These are phyloP conservation scores for Trametes punicea DNA, from an alignment of 768 basidiomycete species.

Conservation along the genomic window DNA sequence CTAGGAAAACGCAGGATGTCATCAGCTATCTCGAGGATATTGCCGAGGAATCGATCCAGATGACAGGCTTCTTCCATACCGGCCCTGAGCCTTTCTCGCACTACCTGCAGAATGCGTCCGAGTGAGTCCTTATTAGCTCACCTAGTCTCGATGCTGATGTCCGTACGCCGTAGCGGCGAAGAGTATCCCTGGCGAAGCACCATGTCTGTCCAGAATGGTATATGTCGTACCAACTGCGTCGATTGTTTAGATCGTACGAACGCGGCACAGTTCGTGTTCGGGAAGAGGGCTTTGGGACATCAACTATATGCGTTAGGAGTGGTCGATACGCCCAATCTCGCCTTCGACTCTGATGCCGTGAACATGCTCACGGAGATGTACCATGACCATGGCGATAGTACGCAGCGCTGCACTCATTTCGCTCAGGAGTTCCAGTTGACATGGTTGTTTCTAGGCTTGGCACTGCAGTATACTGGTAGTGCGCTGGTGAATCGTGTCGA, in stretches of 20 bases:
- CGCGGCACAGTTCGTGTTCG: constrained; percentile 95
- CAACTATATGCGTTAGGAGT: constrained; percentile 94
- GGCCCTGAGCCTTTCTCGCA: constrained; percentile 84
- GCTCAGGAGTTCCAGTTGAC: not conserved
- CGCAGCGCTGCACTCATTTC: constrained; percentile 29
- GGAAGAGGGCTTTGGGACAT: constrained; percentile 90
- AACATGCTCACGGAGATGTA: constrained; percentile 99
- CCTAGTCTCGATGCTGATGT: too few species aligned
- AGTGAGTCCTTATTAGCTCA: constrained; percentile 31
- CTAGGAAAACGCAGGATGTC: constrained; percentile 91
- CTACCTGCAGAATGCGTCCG: constrained; percentile 43
- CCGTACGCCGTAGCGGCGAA: too few species aligned
- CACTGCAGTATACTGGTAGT: constrained; percentile 95
- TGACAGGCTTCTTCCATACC: constrained; percentile 94
- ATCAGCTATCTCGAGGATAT: constrained; percentile 93
- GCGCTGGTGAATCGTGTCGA: constrained; percentile 95
- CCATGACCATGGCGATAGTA: constrained; percentile 95
- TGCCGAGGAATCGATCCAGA: constrained; percentile 88
- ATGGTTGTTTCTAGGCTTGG: constrained; percentile 64
- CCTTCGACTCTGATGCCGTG: constrained; percentile 91
- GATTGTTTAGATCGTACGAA: constrained; percentile 97
- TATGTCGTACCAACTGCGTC: constrained; percentile 93
- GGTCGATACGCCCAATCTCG: constrained; percentile 77
- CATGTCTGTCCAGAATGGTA: constrained; percentile 86
- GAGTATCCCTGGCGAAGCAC: constrained; percentile 52